Evolutionary conservation across 768 basidiomycete genomes (phyloP).

Genomic region (Cantharellus anzutake): DNA sequence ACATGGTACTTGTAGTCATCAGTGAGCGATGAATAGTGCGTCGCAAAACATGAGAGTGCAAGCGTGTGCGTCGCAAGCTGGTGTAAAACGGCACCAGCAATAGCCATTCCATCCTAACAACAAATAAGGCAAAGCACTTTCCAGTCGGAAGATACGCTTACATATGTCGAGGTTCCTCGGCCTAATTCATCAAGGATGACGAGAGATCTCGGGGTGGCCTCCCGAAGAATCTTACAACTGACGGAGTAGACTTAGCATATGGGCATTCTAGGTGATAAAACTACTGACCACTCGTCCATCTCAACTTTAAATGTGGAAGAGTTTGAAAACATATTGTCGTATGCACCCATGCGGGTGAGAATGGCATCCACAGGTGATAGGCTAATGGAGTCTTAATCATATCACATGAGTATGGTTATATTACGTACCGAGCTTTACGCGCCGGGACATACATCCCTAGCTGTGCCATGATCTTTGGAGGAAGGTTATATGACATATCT

Average conservation of each 20-base stretch:
- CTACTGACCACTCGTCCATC: conserved; percentile 75
- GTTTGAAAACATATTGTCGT: conserved; percentile 91
- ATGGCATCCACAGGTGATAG: conserved; percentile 82
- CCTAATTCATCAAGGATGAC: conserved; percentile 94
- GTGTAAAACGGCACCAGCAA: conserved; percentile 88
- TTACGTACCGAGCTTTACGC: conserved; percentile 42
- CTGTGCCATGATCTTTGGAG: conserved; percentile 66
- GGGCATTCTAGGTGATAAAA: background rate
- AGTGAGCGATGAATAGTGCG: conserved; percentile 90
- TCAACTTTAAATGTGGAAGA: conserved; percentile 98
- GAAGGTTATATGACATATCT: conserved; percentile 2
- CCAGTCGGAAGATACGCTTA: conserved; percentile 20
- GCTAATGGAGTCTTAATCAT: conserved; percentile 20
- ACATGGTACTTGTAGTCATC: conserved; percentile 87
- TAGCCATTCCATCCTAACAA: conserved; percentile 88
- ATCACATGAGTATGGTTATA: background rate
- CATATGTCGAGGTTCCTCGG: conserved; percentile 86
- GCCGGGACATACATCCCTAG: conserved; percentile 94
- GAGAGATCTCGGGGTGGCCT: conserved; percentile 84
- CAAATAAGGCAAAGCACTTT: conserved; percentile 2
- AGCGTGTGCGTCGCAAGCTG: conserved; percentile 85
- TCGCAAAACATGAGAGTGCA: conserved; percentile 89
- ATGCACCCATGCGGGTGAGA: conserved; percentile 94
- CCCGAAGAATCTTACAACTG: conserved; percentile 82
- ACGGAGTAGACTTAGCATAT: background rate